Base-by-base conservation (phyloP, 805 yeast genomes). In the Cyberlindnera bimundalis region DNA sequence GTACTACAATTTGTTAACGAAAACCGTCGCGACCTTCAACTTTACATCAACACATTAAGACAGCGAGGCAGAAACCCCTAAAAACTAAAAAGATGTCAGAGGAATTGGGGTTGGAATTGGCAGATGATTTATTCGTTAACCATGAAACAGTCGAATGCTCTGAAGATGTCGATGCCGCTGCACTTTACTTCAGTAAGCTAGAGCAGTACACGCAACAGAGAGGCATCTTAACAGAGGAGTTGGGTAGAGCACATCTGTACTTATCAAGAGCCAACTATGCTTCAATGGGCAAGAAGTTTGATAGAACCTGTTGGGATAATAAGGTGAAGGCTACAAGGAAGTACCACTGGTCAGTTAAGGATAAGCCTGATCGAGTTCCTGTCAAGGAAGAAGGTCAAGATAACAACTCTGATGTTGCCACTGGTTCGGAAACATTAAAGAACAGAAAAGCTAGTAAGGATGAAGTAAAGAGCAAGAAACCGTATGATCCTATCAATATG, bases 261-360 rank as follows among this genome's bases (percentile, higher is more conserved):
- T 74, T 24, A 68, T 78, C 32, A 48, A 76, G 44, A 12, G 78
- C 79, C 9, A 73, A 69, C 43, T 73, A 64, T 50, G 54, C 60
- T 28, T 19, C 35, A 3, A 14, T 15, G 6, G 50, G 51, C 6
- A 58, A 56, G 38, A 45, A 51, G 15, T 76, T 52, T 43, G 77
- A 79, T 2, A 41, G 51, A 19, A 72, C 67, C 26, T 55, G 61
- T 23, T 70, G 67, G 52, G 80, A 76, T 47, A 53, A 56, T 13
- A 45, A 51, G 12, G 55, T 63, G 21, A 35, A 54, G 33, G 64
- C 68, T 2, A 50, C 55, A 2, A 33, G 38, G 34, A 45, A 34
- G 11, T 34, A 54, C 34, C 26, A 14, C 10, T 35, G 39, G 39
- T 12, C 13, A 11, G 39, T 28, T 3, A 29, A 24, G 14, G 14